Base-by-base conservation (phyloP, 345 rosid genomes). In the Sisymbrium irio region DNA sequence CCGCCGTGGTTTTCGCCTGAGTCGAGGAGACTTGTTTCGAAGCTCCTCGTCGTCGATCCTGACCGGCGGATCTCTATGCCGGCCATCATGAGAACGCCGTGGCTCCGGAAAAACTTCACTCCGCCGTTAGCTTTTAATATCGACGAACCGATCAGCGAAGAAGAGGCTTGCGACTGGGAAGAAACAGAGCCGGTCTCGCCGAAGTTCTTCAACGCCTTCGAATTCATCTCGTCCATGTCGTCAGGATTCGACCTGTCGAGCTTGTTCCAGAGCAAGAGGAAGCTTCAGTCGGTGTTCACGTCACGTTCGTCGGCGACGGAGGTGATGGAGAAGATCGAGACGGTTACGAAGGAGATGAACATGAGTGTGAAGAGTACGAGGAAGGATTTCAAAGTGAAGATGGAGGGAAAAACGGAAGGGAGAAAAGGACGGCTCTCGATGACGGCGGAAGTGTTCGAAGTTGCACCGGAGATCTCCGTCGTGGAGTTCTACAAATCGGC, bases 201-300 rank as follows among this genome's bases (percentile, higher is more conserved):
- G 10, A 78, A 73, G 50, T 84, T 82, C 54, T 86, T 82, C 68
- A 93, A 87, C 51, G 97, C 98, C 0, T 93, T 89, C 59, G 86
- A 89, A 69, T 80, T 88, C 55, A 85, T 93, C 36, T 89, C 92
- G 0, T 87, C 98, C 4, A 82, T 93, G 89, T 93, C 97, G 1
- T 88, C 96, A 0, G 98, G 97, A 33, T 83, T 93, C 42, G 91
- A 89, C 60, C 58, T 91, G 11, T 93, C 98, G 32, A 88, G 83
- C 28, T 57, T 93, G 63, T 93, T 93, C 49, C 89, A 86, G 78
- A 74, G 59, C 27, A 82, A 82, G 71, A 81, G 69, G 63, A 87
- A 84, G 59, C 36, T 59, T 4, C 80, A 81, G 15, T 85, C 90
- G 9, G 69, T 84, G 19, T 88, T 93, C 69, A 89, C 96, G 19